phyloP scores from a whole-genome alignment of 2,329 filamentous ascomycete species.

The Arthroderma sp. region DNA sequence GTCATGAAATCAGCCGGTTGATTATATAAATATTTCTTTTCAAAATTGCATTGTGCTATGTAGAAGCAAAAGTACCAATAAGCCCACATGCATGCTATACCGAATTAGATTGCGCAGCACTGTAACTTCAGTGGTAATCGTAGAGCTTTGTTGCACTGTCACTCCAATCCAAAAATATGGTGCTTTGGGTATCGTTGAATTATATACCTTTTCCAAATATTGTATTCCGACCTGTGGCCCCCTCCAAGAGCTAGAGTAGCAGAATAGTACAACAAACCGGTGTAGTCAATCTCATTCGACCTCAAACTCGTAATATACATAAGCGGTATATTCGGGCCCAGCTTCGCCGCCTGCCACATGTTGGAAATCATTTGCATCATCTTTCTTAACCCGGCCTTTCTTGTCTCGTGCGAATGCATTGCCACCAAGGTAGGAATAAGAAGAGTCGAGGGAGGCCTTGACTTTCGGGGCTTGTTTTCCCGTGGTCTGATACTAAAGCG shows the following conservation, averaged over 20 bases:
- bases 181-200: no score
- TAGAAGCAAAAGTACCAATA: no score
- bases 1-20: no score
- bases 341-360: slow-evolving; percentile 40
- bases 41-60: no score
- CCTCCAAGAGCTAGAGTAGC: background rate
- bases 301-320: slow-evolving; percentile 94
- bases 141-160: no score
- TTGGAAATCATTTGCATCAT: slow-evolving; percentile 81
- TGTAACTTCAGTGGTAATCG: no score
- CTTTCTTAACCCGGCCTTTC: slow-evolving; percentile 80
- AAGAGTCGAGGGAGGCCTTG: slow-evolving; percentile 63
- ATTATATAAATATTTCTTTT: no score
- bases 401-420: slow-evolving; percentile 92
- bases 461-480: slow-evolving; percentile 70
- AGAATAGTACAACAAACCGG: background rate
- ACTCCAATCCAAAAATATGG: no score
- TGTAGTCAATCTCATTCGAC: slow-evolving; percentile 37
- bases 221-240: background rate
- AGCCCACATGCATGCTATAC: no score
- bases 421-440: slow-evolving; percentile 83
- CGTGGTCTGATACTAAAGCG: slow-evolving; percentile 48
- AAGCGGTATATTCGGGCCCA: slow-evolving; percentile 78
- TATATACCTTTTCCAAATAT: no score
- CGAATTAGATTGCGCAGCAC: no score